Evolutionary conservation across 352 stramenopile species (phyloP).

Genomic region (Pythium angustatum): DNA sequence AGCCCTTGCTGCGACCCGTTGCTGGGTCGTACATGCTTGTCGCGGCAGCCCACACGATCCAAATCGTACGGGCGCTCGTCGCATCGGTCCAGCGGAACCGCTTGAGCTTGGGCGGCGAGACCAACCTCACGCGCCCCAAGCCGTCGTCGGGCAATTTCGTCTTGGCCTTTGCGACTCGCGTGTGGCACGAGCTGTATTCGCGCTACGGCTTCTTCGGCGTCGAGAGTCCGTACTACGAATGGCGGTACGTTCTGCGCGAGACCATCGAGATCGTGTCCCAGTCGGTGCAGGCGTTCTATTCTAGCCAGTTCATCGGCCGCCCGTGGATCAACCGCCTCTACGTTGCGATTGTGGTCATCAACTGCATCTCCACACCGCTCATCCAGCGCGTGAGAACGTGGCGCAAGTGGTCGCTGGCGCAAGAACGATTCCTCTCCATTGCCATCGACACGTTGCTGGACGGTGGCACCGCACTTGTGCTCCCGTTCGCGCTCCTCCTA

Average conservation of each 20-base stretch:
- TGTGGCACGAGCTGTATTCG: constrained; percentile 22
- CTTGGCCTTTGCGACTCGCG: not conserved
- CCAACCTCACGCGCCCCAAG: not conserved
- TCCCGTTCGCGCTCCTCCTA: constrained; percentile 22
- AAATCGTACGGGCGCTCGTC: not conserved
- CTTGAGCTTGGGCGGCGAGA: constrained; percentile 1
- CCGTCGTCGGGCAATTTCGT: not conserved
- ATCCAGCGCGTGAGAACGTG: constrained; percentile 15
- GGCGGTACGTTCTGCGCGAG: constrained; percentile 29
- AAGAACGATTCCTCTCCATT: constrained; percentile 17
- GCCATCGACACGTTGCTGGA: constrained; percentile 19
- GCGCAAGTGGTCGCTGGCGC: not conserved
- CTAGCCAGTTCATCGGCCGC: constrained; percentile 5
- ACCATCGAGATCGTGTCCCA: constrained; percentile 21
- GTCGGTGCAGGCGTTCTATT: constrained; percentile 19
- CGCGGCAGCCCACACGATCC: not conserved
- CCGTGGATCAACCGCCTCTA: constrained; percentile 23
- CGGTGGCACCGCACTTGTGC: constrained; percentile 7
- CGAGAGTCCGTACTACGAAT: constrained; percentile 34
- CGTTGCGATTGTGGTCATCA: constrained; percentile 11
- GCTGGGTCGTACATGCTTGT: not conserved
- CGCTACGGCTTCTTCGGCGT: constrained; percentile 32
- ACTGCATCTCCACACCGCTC: constrained; percentile 16
- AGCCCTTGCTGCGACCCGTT: not conserved
- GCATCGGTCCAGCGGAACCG: not conserved